Percentiles rank a stretch among this genome's conserved stretches.
Conservation (phyloP, 2,329 filamentous ascomycete genomes). For the Claviceps fusiformis region DNA sequence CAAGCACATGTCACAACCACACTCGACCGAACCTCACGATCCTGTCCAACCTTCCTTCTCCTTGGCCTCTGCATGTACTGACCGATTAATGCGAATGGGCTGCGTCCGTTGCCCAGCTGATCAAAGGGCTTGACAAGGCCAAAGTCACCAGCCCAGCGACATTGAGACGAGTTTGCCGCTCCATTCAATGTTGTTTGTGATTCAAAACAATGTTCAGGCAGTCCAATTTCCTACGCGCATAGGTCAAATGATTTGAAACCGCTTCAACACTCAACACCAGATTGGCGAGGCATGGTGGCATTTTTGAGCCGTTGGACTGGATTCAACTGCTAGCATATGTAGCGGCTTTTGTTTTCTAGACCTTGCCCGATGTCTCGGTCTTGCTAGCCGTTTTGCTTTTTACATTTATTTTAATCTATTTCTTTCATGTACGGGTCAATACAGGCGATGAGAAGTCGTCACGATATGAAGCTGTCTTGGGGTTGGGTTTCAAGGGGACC, state of each 20-base stretch:
- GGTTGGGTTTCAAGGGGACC: too few relatives aligned
- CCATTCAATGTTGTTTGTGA: too few relatives aligned
- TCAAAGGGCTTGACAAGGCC: not conserved
- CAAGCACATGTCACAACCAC: not conserved
- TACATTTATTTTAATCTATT: too few relatives aligned
- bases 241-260: not conserved
- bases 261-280: not conserved
- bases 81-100: not conserved
- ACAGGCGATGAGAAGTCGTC: too few relatives aligned
- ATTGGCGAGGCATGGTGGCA: not conserved
- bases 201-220: not conserved
- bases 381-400: too few relatives aligned
- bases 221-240: too few relatives aligned
- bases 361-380: too few relatives aligned
- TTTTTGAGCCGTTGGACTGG: not conserved
- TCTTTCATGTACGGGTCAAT: too few relatives aligned
- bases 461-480: too few relatives aligned
- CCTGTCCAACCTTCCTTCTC: not conserved
- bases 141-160: not conserved
- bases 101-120: not conserved
- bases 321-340: not conserved
- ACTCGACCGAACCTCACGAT: not conserved
- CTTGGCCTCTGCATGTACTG: not conserved
- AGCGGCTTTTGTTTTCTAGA: not conserved
- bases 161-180: not conserved